phyloP scores from a whole-genome alignment of 2,329 filamentous ascomycete species.

The Botrytis hyacinthi region DNA sequence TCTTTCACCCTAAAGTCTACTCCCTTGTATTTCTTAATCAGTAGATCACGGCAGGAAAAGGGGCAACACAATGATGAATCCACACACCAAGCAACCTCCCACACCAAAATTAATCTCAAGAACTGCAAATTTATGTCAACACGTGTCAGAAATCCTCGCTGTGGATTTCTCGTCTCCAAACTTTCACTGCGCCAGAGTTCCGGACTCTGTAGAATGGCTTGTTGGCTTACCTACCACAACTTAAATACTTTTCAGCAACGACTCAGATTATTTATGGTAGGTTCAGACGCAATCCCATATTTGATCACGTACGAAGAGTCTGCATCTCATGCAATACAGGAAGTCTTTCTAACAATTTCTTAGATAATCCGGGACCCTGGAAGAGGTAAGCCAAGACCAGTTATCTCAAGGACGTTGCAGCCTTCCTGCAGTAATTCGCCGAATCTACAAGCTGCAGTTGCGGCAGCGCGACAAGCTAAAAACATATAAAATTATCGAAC shows the following conservation, averaged over 20 bases:
- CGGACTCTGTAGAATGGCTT: slow-evolving; percentile 13
- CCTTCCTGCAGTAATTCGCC: slow-evolving; percentile 10
- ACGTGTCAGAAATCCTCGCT: slow-evolving; percentile 14
- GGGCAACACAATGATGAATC: slow-evolving; percentile 8
- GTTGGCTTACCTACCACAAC: slow-evolving; percentile 4
- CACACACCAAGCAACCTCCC: neutral
- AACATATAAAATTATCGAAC: neutral
- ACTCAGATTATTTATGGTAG: neutral
- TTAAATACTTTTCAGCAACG: slow-evolving; percentile 7
- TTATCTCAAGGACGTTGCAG: neutral
- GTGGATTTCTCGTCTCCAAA: slow-evolving; percentile 19
- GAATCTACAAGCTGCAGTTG: slow-evolving; percentile 8
- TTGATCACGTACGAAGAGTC: neutral
- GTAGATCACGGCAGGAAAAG: neutral
- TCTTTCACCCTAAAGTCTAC: neutral
- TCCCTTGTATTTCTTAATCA: neutral
- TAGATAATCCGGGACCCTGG: slow-evolving; percentile 13
- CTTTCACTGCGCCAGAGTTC: slow-evolving; percentile 7
- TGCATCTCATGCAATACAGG: slow-evolving; percentile 7
- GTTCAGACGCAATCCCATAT: slow-evolving; percentile 8
- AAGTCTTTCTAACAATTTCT: neutral
- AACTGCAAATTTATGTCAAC: slow-evolving; percentile 11
- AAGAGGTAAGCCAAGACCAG: slow-evolving; percentile 11
- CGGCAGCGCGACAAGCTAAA: neutral
- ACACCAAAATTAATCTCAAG: neutral